Evolutionary conservation across 2,329 filamentous ascomycete genomes (phyloP).

Genomic region (Aureobasidium sp.): DNA sequence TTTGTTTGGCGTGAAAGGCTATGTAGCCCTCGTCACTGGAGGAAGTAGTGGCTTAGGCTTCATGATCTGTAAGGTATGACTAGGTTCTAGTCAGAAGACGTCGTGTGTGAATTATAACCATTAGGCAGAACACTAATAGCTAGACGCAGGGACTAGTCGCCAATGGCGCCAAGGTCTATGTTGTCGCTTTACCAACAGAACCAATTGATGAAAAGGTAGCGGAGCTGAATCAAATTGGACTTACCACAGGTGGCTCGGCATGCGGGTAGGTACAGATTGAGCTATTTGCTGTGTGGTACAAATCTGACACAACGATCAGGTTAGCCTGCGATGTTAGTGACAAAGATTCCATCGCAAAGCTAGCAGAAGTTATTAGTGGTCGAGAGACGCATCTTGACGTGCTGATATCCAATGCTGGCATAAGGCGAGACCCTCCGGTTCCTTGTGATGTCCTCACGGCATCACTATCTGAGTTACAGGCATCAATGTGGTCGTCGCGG

Average conservation of each 20-base stretch:
- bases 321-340: constrained; percentile 34
- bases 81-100: constrained; percentile 27
- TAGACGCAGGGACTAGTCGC: constrained; percentile 19
- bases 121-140: no score
- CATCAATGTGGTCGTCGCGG: constrained; percentile 42
- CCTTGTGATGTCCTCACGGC: constrained; percentile 41
- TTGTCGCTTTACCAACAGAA: constrained; percentile 38
- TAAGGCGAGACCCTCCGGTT: constrained; percentile 39
- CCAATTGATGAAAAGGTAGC: constrained; percentile 34
- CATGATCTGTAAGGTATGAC: constrained; percentile 27
- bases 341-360: constrained; percentile 35
- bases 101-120: no score
- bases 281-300: background rate
- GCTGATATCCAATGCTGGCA: constrained; percentile 45
- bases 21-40: constrained; percentile 39
- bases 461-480: constrained; percentile 37
- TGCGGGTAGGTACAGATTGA: background rate
- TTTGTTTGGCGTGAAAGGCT: constrained; percentile 34
- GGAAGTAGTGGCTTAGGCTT: constrained; percentile 42
- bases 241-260: constrained; percentile 29
- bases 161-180: constrained; percentile 41
- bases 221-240: constrained; percentile 36
- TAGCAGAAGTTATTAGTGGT: constrained; percentile 30
- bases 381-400: constrained; percentile 40
- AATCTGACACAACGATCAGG: background rate